phyloP scores from a whole-genome alignment of 148 eudicot genomes.

The Rhododendron kiyosumense region DNA sequence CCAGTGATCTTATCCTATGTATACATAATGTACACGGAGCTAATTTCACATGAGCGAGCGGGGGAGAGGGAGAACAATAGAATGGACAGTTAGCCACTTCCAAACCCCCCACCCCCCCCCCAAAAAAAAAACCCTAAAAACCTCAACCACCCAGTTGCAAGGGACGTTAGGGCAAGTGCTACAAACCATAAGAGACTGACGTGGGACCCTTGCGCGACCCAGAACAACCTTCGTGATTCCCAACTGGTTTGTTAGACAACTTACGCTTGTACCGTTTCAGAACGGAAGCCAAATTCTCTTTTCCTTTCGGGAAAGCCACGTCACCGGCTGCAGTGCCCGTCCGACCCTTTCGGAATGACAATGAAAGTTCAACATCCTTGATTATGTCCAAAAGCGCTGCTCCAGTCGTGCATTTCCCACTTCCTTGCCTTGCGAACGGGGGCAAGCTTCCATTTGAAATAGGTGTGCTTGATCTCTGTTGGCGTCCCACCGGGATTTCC shows the following conservation, averaged over 20 bases:
- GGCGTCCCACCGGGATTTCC: constrained; percentile 54
- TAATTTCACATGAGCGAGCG: constrained; percentile 2
- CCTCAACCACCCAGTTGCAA: background rate
- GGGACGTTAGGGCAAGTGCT: constrained; percentile 1
- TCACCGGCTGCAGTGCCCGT: constrained; percentile 97
- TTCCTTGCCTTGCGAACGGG: constrained; percentile 44
- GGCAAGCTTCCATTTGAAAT: constrained; percentile 57
- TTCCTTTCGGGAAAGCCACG: constrained; percentile 95
- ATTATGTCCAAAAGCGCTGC: constrained; percentile 63
- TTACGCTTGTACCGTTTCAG: constrained; percentile 93
- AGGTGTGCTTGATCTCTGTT: constrained; percentile 46
- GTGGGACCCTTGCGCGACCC: constrained; percentile 31
- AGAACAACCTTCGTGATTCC: constrained; percentile 28
- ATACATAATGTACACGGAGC: background rate
- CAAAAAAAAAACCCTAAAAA: background rate
- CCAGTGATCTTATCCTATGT: constrained; percentile 4
- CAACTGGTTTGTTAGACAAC: constrained; percentile 54
- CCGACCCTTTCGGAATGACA: constrained; percentile 82
- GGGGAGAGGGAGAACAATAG: constrained; percentile 2
- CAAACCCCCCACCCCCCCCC: background rate
- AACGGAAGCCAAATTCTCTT: constrained; percentile 94
- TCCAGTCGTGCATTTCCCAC: constrained; percentile 69
- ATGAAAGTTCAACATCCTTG: constrained; percentile 82
- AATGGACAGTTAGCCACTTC: constrained; percentile 6
- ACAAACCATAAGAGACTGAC: constrained; percentile 28